These are phyloP conservation scores for Ormosia semicastrata DNA, from an alignment of 306 rosid genomes.

Conservation along the genomic window DNA sequence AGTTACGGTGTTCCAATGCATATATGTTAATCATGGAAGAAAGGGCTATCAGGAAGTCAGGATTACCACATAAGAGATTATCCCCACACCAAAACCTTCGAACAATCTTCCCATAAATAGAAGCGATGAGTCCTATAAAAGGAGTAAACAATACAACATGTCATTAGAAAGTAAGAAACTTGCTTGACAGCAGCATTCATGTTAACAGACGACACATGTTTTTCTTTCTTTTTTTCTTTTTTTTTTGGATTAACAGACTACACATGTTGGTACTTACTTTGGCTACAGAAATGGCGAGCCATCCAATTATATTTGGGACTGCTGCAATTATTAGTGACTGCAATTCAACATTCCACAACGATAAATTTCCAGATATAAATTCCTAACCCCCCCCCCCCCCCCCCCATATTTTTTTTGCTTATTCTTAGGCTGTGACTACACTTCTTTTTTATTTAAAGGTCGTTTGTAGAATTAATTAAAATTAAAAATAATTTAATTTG, in stretches of 20 bases:
- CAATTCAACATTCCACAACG: slow-evolving; percentile 21
- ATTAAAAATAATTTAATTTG: too few relatives aligned
- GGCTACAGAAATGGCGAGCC: slow-evolving; percentile 64
- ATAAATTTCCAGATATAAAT: background rate
- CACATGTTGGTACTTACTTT: slow-evolving; percentile 35
- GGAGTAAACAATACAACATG: background rate
- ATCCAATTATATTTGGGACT: slow-evolving; percentile 63
- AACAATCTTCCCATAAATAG: slow-evolving; percentile 65
- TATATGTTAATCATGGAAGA: background rate
- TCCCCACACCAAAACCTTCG: slow-evolving; percentile 90
- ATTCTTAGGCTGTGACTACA: too few relatives aligned
- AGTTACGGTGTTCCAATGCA: too few relatives aligned
- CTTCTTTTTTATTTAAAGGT: too few relatives aligned
- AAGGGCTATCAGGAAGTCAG: background rate
- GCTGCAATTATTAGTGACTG: slow-evolving; percentile 65
- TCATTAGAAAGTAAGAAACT: background rate
- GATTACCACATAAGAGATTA: slow-evolving; percentile 77
- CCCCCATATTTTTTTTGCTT: too few relatives aligned
- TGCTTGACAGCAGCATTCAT: background rate
- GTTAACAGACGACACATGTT: background rate
- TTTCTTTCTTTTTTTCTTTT: too few relatives aligned
- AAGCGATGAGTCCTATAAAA: slow-evolving; percentile 62
- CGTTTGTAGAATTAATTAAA: too few relatives aligned
- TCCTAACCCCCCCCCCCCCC: too few relatives aligned
- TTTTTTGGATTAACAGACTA: background rate